Evolutionary conservation across 2,329 filamentous ascomycete species (phyloP), one percentile per base, ranked within the genome.

Genomic region (Trichophyton equinum): DNA sequence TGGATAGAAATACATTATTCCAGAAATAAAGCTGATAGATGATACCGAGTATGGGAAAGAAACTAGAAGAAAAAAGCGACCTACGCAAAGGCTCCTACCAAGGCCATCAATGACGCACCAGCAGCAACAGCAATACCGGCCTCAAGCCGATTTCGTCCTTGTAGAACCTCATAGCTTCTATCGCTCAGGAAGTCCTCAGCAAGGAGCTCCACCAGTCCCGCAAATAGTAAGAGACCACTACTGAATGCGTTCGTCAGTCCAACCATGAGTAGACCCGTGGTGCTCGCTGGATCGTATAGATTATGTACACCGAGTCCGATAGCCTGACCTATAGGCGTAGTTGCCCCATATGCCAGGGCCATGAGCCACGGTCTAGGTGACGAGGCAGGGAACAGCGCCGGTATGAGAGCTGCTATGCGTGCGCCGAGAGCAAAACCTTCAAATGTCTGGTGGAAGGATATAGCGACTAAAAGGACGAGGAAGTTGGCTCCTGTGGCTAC

Each of bases 171-270:
- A 72, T 87, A 87, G 65, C 84, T 86, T 62, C 79, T 77, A 64
- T 87, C 83, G 67, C 81, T 85, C 64, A 88, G 69, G 67, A 95
- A 95, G 68, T 95, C 90, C 73, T 95, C 89, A 0, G 89, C 87
- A 55, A 95, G 78, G 20, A 95, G 78, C 74, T 95, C 89, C 3
- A 95, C 90, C 49, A 95, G 76, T 0, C 88, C 89, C 0, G 90
- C 89, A 70, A 92, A 95, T 2, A 95, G 77, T 30, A 95, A 74
- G 58, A 95, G 77, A 0, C 90, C 90, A 58, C 86, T 86, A 8
- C 87, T 91, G 58, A 95, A 87, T 44, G 88, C 89, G 68, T 95
- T 95, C 81, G 92, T 94, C 69, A 91, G 83, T 6, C 90, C 90
- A 4, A 95, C 89, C 75, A 92, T 86, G 27, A 95, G 76, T 56